These are phyloP conservation scores for Fusarium austroafricanum DNA, from an alignment of 2,329 filamentous ascomycete species.

Conservation along the genomic window DNA sequence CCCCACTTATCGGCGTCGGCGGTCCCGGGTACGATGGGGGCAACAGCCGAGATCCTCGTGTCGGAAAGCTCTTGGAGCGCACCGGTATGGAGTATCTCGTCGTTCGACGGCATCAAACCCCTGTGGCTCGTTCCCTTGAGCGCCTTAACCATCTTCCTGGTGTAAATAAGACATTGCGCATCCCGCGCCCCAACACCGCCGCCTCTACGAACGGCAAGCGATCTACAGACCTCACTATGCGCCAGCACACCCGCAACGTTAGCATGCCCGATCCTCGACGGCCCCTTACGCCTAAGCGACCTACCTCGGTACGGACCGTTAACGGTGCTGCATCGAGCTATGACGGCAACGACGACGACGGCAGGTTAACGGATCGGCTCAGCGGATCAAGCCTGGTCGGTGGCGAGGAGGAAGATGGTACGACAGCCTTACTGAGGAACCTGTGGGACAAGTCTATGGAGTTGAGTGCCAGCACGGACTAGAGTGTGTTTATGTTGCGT, in stretches of 20 bases:
- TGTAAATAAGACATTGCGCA: conserved; percentile 61
- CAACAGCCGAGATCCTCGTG: conserved; percentile 68
- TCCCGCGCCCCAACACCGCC: conserved; percentile 56
- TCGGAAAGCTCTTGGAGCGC: conserved; percentile 73
- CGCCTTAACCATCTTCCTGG: conserved; percentile 61
- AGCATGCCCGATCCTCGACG: conserved; percentile 53
- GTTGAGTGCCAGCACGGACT: conserved; percentile 62
- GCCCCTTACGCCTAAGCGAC: conserved; percentile 47
- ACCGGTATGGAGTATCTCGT: conserved; percentile 81
- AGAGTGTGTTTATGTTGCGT: neutral
- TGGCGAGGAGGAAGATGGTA: conserved; percentile 63
- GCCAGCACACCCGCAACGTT: conserved; percentile 56
- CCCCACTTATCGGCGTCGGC: conserved; percentile 63
- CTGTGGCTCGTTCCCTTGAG: conserved; percentile 71
- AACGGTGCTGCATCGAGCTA: conserved; percentile 58
- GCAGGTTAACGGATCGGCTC: conserved; percentile 55
- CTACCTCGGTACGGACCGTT: conserved; percentile 51
- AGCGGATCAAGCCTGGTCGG: conserved; percentile 64
- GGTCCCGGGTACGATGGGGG: conserved; percentile 66
- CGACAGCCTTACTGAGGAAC: conserved; percentile 64
- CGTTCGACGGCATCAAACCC: conserved; percentile 77
- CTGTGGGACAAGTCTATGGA: conserved; percentile 72
- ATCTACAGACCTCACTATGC: conserved; percentile 46
- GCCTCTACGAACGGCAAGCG: conserved; percentile 54
- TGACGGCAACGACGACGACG: conserved; percentile 60